These are phyloP conservation scores for Rhizophagus clarus DNA, from an alignment of 192 early-diverging fungal genomes.

Conservation along the genomic window DNA sequence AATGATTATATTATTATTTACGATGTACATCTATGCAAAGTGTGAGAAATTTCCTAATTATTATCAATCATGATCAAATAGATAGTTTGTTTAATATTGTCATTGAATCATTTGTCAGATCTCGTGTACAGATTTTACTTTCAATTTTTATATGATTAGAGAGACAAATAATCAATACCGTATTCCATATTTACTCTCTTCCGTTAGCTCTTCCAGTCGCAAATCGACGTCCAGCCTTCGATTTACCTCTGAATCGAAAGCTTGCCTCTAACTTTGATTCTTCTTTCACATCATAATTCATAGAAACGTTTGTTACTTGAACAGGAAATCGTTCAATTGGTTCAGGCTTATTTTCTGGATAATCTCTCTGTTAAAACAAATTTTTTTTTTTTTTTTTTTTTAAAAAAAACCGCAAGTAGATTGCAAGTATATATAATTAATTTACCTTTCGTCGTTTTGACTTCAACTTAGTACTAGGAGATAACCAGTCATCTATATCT, in stretches of 20 bases:
- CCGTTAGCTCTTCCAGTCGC: neutral
- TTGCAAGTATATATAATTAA: neutral
- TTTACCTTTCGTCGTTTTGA: constrained; percentile 21
- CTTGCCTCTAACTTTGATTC: neutral
- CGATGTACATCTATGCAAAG: too few species aligned
- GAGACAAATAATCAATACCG: too few species aligned
- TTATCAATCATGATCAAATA: too few species aligned
- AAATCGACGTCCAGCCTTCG: neutral
- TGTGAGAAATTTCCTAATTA: too few species aligned
- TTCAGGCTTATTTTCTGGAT: neutral
- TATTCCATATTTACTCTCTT: neutral
- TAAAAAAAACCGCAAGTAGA: neutral
- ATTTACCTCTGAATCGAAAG: neutral
- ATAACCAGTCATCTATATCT: constrained; percentile 11
- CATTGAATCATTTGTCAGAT: too few species aligned
- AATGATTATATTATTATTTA: too few species aligned
- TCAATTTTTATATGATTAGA: too few species aligned
- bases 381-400: too few species aligned
- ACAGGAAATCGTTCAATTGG: neutral
- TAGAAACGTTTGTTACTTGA: neutral
- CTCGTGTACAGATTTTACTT: too few species aligned
- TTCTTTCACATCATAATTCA: neutral
- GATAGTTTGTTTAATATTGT: too few species aligned
- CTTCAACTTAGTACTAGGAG: neutral
- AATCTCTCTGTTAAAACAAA: neutral